Percentiles rank a stretch among this genome's conserved stretches.
phyloP scores from a whole-genome alignment of 805 yeast species.

The Ogataea ramenticola region DNA sequence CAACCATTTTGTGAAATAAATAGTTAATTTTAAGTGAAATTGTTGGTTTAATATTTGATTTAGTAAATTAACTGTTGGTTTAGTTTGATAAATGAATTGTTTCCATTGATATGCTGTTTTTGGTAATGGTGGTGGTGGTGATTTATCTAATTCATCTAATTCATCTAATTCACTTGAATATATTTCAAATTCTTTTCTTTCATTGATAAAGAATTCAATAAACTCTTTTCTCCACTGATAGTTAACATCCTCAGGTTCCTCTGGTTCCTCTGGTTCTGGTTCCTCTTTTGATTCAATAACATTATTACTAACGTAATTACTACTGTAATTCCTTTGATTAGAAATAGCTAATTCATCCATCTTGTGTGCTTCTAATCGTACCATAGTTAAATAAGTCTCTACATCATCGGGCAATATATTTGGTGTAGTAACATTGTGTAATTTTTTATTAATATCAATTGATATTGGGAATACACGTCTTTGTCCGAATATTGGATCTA shows the following conservation, averaged over 20 bases:
- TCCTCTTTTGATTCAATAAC: conserved; percentile 2
- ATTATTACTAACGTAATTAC: background rate
- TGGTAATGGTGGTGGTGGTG: too few relatives aligned
- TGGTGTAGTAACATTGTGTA: too few relatives aligned
- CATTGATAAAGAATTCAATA: conserved; percentile 9
- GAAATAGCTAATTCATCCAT: conserved; percentile 3
- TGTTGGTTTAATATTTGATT: conserved; percentile 28
- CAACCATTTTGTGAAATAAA: conserved; percentile 38
- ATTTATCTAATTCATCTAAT: background rate
- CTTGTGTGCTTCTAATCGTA: conserved; percentile 23
- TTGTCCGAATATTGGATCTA: conserved; percentile 31
- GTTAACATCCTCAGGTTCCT: background rate
- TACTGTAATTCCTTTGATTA: background rate
- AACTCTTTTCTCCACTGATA: conserved; percentile 6
- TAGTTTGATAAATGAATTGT: conserved; percentile 25
- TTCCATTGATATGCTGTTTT: conserved; percentile 35
- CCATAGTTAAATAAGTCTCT: conserved; percentile 25
- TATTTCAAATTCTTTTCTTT: conserved; percentile 11
- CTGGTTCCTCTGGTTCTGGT: conserved; percentile 1
- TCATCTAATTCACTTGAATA: conserved; percentile 18
- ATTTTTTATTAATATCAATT: conserved; percentile 11
- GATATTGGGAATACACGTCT: conserved; percentile 27
- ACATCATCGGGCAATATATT: conserved; percentile 24
- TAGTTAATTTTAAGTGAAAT: conserved; percentile 27
- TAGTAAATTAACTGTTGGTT: conserved; percentile 25